Base-by-base conservation (phyloP, 805 yeast genomes). In the Allodekkera sacchari region DNA sequence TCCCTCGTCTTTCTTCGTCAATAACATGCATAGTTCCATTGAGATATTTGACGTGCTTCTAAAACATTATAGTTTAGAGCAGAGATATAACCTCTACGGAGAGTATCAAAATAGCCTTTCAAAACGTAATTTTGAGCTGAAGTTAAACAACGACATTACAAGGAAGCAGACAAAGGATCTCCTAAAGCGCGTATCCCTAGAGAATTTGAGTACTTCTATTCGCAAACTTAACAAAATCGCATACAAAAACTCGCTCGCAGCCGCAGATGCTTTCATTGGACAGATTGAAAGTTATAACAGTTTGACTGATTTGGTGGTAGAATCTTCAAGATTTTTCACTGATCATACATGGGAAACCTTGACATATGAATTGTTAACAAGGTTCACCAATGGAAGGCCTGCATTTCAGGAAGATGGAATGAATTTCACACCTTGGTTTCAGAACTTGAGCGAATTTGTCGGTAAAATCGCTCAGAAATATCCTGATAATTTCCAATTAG, bases 201-300 rank as follows among this genome's bases (percentile, higher is more conserved):
- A 83, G 39, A 87, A 83, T 38, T 77, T 82, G 2, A 63, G 68
- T 17, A 71, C 74, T 15, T 78, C 83, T 71, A 79, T 80, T 71
- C 66, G 87, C 38, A 64, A 73, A 28, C 59, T 89, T 16, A 80
- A 94, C 0, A 76, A 77, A 41, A 64, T 84, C 9, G 70, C 87
- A 14, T 77, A 74, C 37, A 58, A 81, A 1, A 84, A 84, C 50
- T 96, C 97, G 2, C 50, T 87, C 13, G 80, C 94, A 2, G 74
- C 87, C 10, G 71, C 88, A 27, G 58, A 71, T 15, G 77, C 83
- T 1, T 67, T 83, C 28, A 64, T 88, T 8, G 74, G 74, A 28
- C 96, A 85, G 48, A 74, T 89, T 41, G 97, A 89, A 54, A 84
- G 92, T 59, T 89, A 89, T 50, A 95, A 82, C 48, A 89, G 89